These are phyloP conservation scores for Pyrenophora teres DNA, from an alignment of 2,329 filamentous ascomycete genomes.

Conservation along the genomic window DNA sequence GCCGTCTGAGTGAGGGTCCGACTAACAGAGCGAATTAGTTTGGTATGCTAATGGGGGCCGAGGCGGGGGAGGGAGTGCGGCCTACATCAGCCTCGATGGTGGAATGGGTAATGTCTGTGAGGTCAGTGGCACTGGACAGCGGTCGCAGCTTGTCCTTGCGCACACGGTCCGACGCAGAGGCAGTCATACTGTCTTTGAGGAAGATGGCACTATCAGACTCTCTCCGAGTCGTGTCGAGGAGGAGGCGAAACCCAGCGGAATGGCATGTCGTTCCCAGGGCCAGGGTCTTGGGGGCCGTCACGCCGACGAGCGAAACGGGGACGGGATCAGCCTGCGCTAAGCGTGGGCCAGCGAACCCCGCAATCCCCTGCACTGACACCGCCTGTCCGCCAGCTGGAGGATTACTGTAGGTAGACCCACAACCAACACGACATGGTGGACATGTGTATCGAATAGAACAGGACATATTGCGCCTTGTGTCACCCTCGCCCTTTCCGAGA, in stretches of 20 bases:
- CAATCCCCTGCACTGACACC: conserved; percentile 14
- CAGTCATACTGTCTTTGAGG: conserved; percentile 12
- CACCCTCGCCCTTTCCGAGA: conserved; percentile 11
- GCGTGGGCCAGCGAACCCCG: conserved; percentile 15
- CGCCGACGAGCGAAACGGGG: conserved; percentile 13
- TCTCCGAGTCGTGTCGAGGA: conserved; percentile 17
- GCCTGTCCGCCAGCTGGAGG: conserved; percentile 15
- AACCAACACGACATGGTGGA: neutral
- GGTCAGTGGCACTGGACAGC: conserved; percentile 27
- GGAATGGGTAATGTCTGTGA: conserved; percentile 24
- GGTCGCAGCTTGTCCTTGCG: conserved; percentile 17
- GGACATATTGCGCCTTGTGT: conserved; percentile 10
- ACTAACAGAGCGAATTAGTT: conserved; percentile 33
- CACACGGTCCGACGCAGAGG: conserved; percentile 6
- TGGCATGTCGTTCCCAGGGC: conserved; percentile 24
- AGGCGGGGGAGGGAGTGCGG: conserved; percentile 12
- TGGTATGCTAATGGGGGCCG: conserved; percentile 4
- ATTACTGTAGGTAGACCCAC: conserved; percentile 7
- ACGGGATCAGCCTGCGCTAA: conserved; percentile 18
- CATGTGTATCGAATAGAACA: conserved; percentile 13
- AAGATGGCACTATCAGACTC: conserved; percentile 9
- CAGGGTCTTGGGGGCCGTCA: conserved; percentile 24
- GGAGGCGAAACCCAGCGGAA: conserved; percentile 24
- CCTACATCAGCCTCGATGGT: conserved; percentile 26
- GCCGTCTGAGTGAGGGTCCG: conserved; percentile 39